These are phyloP conservation scores for Cephalotrichum gorgonifer DNA, from an alignment of 2,329 filamentous ascomycete genomes.

Conservation along the genomic window DNA sequence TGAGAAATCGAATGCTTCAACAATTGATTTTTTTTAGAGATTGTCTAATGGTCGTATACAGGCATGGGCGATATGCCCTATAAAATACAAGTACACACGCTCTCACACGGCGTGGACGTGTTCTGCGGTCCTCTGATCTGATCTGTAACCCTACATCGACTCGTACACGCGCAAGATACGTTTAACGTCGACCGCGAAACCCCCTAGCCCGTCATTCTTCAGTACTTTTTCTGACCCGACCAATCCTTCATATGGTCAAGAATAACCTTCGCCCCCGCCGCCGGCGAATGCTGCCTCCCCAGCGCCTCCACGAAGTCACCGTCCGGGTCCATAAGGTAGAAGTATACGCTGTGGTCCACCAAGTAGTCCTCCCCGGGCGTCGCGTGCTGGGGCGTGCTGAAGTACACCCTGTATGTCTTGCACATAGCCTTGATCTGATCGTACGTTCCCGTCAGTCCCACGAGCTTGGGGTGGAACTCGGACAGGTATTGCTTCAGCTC, in stretches of 20 bases:
- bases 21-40: too few relatives aligned
- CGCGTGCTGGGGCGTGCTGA: conserved; percentile 80
- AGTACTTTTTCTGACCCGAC: conserved; percentile 19
- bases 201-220: conserved; percentile 1
- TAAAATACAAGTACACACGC: conserved; percentile 1
- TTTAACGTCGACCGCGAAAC: neutral
- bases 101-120: conserved; percentile 1
- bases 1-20: too few relatives aligned
- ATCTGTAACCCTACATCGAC: neutral
- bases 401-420: conserved; percentile 95
- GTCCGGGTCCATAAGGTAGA: conserved; percentile 98
- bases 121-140: neutral
- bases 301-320: conserved; percentile 97
- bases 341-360: conserved; percentile 98
- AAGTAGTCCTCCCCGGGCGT: conserved; percentile 93
- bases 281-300: conserved; percentile 85
- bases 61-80: too few relatives aligned
- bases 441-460: conserved; percentile 88
- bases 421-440: conserved; percentile 89
- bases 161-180: neutral
- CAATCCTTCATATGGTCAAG: conserved; percentile 69
- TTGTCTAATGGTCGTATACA: too few relatives aligned
- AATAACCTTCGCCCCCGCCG: conserved; percentile 76
- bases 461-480: conserved; percentile 80
- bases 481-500: conserved; percentile 76